These are phyloP conservation scores for Emmonsiellopsis sp. DNA, from an alignment of 2,329 filamentous ascomycete genomes.

Conservation along the genomic window DNA sequence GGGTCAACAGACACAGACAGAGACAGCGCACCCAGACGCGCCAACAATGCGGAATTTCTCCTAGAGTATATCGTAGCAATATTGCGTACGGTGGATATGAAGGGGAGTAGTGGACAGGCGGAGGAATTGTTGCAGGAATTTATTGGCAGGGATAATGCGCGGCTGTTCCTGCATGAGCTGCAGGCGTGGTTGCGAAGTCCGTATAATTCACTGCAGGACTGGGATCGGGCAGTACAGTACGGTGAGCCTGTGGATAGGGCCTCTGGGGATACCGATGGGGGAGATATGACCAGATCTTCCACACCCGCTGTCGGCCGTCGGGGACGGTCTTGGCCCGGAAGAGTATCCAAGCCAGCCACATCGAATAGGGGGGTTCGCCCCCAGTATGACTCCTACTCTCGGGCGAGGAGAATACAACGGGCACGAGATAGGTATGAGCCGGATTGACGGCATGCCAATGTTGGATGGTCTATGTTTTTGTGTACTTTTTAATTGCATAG, in stretches of 20 bases:
- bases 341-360: not conserved
- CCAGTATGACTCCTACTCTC: slow-evolving; percentile 4
- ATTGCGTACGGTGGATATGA: slow-evolving; percentile 71
- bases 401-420: slow-evolving; percentile 19
- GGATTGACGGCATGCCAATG: not conserved
- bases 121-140: slow-evolving; percentile 73
- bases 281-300: not conserved
- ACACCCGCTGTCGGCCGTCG: not conserved
- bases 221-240: slow-evolving; percentile 77
- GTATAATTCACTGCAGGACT: slow-evolving; percentile 59
- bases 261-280: not conserved
- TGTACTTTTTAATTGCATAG: not conserved
- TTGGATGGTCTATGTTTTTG: not conserved
- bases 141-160: slow-evolving; percentile 61
- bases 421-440: slow-evolving; percentile 21
- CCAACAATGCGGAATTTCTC: slow-evolving; percentile 70
- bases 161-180: slow-evolving; percentile 76
- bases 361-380: not conserved
- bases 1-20: slow-evolving; percentile 15
- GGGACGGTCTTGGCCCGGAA: not conserved
- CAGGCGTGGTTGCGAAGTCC: slow-evolving; percentile 76
- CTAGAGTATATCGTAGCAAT: slow-evolving; percentile 80
- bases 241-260: slow-evolving; percentile 13
- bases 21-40: slow-evolving; percentile 30
- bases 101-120: slow-evolving; percentile 66